Evolutionary conservation across 2,329 filamentous ascomycete genomes (phyloP).

Genomic region (Cercospora sojina): DNA sequence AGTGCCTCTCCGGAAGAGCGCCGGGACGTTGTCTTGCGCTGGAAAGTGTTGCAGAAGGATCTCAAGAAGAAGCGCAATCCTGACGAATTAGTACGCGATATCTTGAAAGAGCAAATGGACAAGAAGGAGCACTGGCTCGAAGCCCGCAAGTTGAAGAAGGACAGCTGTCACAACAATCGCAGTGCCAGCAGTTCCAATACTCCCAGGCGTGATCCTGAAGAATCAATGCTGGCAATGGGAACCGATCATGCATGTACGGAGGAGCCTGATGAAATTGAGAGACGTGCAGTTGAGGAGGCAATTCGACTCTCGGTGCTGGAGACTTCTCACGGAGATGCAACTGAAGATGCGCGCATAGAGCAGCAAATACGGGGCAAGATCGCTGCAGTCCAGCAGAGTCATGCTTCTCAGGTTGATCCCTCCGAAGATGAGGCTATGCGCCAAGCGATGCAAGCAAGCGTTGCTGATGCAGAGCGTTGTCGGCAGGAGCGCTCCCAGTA

Average conservation of each 20-base stretch:
- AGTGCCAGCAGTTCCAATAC: conserved; percentile 3
- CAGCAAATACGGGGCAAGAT: conserved; percentile 72
- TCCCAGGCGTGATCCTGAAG: conserved; percentile 4
- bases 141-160: conserved; percentile 17
- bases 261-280: conserved; percentile 42
- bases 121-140: conserved; percentile 31
- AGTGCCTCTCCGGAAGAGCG: conserved; percentile 58
- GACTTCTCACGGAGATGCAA: conserved; percentile 66
- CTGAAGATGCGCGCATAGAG: conserved; percentile 71
- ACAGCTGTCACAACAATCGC: conserved; percentile 8
- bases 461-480: conserved; percentile 39
- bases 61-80: conserved; percentile 58
- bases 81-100: conserved; percentile 53
- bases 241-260: conserved; percentile 16
- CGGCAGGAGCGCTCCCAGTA: conserved; percentile 40
- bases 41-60: conserved; percentile 62
- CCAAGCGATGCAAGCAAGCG: conserved; percentile 52
- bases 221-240: conserved; percentile 21
- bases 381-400: conserved; percentile 51
- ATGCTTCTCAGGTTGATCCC: conserved; percentile 37
- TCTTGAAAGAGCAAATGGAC: conserved; percentile 41
- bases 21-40: conserved; percentile 63
- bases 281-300: conserved; percentile 67
- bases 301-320: conserved; percentile 68
- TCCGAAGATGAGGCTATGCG: conserved; percentile 46